A percentile compares a stretch with the other conserved stretches of the same genome.
Conservation (phyloP, 1,284 basidiomycete genomes). For the Ustilago bromivora region DNA sequence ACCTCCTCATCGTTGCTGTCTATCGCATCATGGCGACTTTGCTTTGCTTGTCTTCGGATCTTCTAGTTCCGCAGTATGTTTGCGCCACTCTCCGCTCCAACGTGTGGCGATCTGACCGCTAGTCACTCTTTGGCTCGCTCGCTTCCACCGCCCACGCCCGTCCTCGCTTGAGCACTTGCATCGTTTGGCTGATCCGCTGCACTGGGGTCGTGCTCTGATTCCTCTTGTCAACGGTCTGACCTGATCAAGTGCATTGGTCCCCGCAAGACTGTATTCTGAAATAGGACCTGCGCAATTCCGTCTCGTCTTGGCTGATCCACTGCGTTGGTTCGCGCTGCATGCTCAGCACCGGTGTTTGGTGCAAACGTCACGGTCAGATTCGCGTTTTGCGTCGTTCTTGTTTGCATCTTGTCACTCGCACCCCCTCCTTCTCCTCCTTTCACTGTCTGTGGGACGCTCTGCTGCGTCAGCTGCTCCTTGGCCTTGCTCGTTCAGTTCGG, state of each 20-base stretch:
- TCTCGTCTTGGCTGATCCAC: conserved; percentile 2
- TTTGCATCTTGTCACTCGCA: conserved; percentile 6
- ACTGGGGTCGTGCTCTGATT: not conserved
- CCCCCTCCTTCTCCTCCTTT: not conserved
- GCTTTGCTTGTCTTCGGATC: not conserved
- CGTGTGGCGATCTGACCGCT: not conserved
- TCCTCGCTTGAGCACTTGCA: not conserved
- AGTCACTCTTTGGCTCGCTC: not conserved
- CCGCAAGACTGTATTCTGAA: not conserved
- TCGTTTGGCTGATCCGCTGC: conserved; percentile 4
- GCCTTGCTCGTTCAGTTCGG: not conserved
- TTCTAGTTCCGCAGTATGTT: not conserved
- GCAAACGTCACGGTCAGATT: not conserved
- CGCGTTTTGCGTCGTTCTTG: not conserved
- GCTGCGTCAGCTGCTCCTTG: not conserved
- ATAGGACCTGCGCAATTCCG: not conserved
- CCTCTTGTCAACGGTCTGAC: not conserved
- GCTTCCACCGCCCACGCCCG: conserved; percentile 2
- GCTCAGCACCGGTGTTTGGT: not conserved
- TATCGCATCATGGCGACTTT: not conserved
- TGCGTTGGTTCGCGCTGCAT: conserved; percentile 1
- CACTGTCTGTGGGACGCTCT: not conserved
- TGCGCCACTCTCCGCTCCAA: not conserved
- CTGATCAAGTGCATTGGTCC: not conserved
- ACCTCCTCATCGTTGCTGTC: not conserved